phyloP scores from a whole-genome alignment of 148 eudicot genomes.

The Polygonum aviculare region DNA sequence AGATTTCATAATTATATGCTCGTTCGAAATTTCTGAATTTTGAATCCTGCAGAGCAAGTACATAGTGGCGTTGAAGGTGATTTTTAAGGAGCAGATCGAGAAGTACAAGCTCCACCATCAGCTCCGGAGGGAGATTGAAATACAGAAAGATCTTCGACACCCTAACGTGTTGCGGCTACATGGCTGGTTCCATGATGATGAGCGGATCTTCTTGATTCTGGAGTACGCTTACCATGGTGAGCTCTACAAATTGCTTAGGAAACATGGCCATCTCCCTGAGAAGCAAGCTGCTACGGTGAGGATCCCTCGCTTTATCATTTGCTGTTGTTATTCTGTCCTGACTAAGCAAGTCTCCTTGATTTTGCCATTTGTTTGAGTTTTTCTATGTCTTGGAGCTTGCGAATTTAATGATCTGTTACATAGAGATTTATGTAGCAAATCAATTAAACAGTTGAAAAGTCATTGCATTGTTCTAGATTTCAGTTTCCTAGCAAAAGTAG shows the following conservation, averaged over 20 bases:
- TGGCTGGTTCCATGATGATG: slow-evolving; percentile 80
- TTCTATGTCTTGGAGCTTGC: not conserved
- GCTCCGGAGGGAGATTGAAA: slow-evolving; percentile 84
- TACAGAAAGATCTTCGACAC: slow-evolving; percentile 62
- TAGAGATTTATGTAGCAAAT: too few relatives aligned
- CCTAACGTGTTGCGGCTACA: slow-evolving; percentile 69
- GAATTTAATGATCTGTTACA: too few relatives aligned
- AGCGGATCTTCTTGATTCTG: slow-evolving; percentile 61
- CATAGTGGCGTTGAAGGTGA: slow-evolving; percentile 85
- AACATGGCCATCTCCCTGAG: slow-evolving; percentile 43
- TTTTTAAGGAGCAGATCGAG: slow-evolving; percentile 83
- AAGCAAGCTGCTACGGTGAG: slow-evolving; percentile 73
- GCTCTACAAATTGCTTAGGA: slow-evolving; percentile 51
- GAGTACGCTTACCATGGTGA: slow-evolving; percentile 85
- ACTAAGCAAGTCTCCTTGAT: too few relatives aligned
- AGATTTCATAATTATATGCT: not conserved
- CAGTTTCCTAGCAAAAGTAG: not conserved
- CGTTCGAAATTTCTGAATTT: not conserved
- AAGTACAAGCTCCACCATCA: slow-evolving; percentile 65
- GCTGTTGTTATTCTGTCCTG: not conserved
- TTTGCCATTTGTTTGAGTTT: not conserved
- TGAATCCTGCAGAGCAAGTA: slow-evolving; percentile 45
- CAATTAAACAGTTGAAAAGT: not conserved
- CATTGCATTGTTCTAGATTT: not conserved
- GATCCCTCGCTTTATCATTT: not conserved